A percentile compares a stretch with the other conserved stretches of the same genome.
phyloP scores from a whole-genome alignment of 2,329 filamentous ascomycete species.

The Pseudogymnoascus sp. region DNA sequence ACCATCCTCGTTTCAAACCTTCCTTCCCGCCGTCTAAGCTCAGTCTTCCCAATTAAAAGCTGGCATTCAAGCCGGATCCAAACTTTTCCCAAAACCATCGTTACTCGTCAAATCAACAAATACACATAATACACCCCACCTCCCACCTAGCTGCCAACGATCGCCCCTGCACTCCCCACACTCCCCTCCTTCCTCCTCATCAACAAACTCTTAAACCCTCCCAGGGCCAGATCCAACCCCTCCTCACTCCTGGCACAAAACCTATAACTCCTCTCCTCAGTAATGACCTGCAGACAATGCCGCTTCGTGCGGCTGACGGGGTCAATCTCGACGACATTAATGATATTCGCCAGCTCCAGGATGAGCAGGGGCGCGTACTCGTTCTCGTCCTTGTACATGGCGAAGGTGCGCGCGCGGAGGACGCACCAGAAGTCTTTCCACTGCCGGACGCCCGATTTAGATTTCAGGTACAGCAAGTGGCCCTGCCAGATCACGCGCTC shows the following conservation, averaged over 20 bases:
- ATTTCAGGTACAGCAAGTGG: constrained; percentile 76
- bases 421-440: constrained; percentile 93
- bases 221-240: constrained; percentile 71
- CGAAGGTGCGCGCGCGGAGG: constrained; percentile 72
- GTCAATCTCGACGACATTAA: constrained; percentile 89
- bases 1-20: neutral
- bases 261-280: constrained; percentile 76
- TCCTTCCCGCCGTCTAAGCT: neutral
- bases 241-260: constrained; percentile 78
- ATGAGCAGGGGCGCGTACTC: constrained; percentile 86
- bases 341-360: constrained; percentile 66
- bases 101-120: neutral
- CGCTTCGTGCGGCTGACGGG: constrained; percentile 75
- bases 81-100: neutral
- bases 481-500: constrained; percentile 93
- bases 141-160: neutral
- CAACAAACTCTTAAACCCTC: constrained; percentile 80
- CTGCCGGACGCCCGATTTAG: constrained; percentile 72
- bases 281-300: constrained; percentile 86
- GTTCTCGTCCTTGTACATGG: constrained; percentile 84
- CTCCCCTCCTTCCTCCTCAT: constrained; percentile 53
- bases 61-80: neutral
- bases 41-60: neutral
- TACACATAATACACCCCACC: neutral
- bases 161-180: neutral